Base-by-base conservation (phyloP, 768 basidiomycete genomes). In the Mycena polygramma region DNA sequence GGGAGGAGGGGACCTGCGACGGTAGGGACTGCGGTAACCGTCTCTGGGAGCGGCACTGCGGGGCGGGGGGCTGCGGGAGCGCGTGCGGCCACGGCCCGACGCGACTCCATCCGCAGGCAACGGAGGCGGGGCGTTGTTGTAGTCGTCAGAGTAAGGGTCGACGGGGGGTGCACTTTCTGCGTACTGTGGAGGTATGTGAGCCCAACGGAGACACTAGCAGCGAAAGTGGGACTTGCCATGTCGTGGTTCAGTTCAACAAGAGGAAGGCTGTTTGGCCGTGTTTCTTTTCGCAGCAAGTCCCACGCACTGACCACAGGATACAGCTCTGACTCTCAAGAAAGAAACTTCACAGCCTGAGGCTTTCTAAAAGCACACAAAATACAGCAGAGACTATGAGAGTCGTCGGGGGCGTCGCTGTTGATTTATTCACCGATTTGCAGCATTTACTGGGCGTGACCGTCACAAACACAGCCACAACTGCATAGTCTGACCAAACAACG, bases 101-200 rank as follows among this genome's bases (percentile, higher is more conserved):
- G 88, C 80, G 20, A 85, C 81, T 19, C 82, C 79, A 68, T 92
- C 92, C 54, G 87, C 81, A 15, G 88, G 78, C 2, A 86, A 79
- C 55, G 85, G 84, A 2, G 88, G 86, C 48, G 91, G 88, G 39
- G 88, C 91, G 13, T 37, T 64, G 75, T 87, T 93, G 82, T 93
- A 94, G 59, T 92, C 91, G 78, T 95, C 94, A 51, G 92, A 89
- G 80, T 94, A 94, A 19, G 94, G 93, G 83, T 95, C 94, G 22
- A 91, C 89, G 39, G 91, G 78, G 66, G 86, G 86, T 79, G 68
- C 84, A 76, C 79, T 55, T 53, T 93, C 91, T 67, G 86, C 88
- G 88, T 94, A 93, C 91, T 93, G 79, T 35, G 73, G 17, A 24
- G 1, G 36, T 9, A n/a, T 24, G 41, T 71, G 19, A 71, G 63